These are phyloP conservation scores for Trametes meyenii DNA, from an alignment of 768 basidiomycete genomes.

Conservation along the genomic window DNA sequence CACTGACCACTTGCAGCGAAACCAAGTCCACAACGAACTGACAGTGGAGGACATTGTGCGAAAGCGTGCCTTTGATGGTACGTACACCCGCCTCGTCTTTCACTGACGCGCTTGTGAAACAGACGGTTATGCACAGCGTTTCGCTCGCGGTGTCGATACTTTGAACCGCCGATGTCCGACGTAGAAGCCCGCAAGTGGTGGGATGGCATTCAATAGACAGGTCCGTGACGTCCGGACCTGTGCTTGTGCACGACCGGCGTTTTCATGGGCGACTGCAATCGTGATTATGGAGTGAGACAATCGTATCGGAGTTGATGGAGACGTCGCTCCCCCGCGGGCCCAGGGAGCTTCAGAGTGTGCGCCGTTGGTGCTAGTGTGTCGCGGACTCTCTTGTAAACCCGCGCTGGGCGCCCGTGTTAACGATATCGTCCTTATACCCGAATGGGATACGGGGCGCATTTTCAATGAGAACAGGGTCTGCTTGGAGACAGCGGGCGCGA, in stretches of 20 bases:
- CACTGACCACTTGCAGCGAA: constrained; percentile 47
- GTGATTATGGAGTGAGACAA: background rate
- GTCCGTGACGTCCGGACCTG: constrained; percentile 11
- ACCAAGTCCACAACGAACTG: constrained; percentile 76
- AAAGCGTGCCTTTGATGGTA: constrained; percentile 71
- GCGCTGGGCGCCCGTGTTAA: too few species aligned
- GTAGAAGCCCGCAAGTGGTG: constrained; percentile 59
- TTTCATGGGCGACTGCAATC: background rate
- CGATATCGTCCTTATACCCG: too few species aligned
- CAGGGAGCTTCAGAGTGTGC: too few species aligned
- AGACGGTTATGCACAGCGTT: constrained; percentile 57
- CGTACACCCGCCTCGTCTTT: constrained; percentile 26
- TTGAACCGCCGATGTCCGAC: constrained; percentile 65
- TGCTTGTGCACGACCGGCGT: background rate
- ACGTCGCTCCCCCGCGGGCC: too few species aligned
- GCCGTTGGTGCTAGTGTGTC: too few species aligned
- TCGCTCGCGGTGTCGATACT: constrained; percentile 77
- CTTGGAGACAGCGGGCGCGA: too few species aligned
- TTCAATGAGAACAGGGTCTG: too few species aligned
- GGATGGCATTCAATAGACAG: constrained; percentile 41
- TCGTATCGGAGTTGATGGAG: background rate
- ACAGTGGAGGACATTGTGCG: constrained; percentile 73
- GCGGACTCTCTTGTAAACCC: too few species aligned
- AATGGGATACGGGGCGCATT: too few species aligned
- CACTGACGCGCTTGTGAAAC: constrained; percentile 18